Evolutionary conservation across 2,329 filamentous ascomycete genomes (phyloP).

Genomic region (Monilinia fructicola): DNA sequence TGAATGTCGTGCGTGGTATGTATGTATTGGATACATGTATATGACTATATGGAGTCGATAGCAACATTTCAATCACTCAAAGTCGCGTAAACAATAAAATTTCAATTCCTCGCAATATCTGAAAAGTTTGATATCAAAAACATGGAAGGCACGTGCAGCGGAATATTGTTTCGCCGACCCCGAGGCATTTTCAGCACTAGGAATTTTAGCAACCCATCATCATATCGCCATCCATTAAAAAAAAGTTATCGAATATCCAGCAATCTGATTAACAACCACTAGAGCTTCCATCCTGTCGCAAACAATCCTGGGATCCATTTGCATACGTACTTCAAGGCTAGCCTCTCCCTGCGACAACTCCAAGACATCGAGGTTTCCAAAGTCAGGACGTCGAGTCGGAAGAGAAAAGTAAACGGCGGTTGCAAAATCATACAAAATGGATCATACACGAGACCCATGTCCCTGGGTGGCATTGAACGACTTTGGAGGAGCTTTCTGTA

Average conservation of each 20-base stretch:
- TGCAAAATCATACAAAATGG: constrained; percentile 56
- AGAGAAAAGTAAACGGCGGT: not conserved
- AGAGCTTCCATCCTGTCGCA: not conserved
- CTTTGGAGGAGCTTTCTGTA: constrained; percentile 94
- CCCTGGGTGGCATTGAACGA: constrained; percentile 96
- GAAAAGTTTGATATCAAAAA: not conserved
- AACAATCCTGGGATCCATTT: not conserved
- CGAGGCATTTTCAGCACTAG: constrained; percentile 8
- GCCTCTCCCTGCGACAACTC: not conserved
- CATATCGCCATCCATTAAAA: constrained; percentile 22
- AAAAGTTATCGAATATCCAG: constrained; percentile 2
- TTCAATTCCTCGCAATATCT: not conserved
- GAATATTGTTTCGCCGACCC: constrained; percentile 7
- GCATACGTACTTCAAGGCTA: not conserved
- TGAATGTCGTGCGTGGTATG: not conserved
- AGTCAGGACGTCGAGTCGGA: not conserved
- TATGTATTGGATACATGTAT: not conserved
- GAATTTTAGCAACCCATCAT: constrained; percentile 21
- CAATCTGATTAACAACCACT: constrained; percentile 1
- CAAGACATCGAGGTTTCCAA: not conserved
- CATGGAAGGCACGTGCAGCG: not conserved
- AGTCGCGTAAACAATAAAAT: not conserved
- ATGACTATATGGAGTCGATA: not conserved
- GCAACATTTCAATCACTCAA: not conserved
- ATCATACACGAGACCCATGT: constrained; percentile 96